These are phyloP conservation scores for Lentinula raphanica DNA, from an alignment of 768 basidiomycete genomes.

Conservation along the genomic window DNA sequence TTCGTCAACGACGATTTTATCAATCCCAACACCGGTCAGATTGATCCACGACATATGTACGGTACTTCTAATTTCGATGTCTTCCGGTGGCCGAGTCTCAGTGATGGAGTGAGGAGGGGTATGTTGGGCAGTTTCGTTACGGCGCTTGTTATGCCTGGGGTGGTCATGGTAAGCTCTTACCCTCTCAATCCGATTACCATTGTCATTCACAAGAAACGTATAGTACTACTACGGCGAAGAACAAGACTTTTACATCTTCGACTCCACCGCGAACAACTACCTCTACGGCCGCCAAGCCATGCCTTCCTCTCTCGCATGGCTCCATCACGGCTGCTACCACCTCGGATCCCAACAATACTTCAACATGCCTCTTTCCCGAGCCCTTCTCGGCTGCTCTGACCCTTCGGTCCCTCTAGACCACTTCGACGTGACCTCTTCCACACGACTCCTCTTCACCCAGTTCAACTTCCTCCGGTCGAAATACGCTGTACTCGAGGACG, in stretches of 20 bases:
- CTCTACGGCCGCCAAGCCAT: slow-evolving; percentile 94
- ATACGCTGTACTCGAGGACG: slow-evolving; percentile 79
- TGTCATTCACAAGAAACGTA: no score
- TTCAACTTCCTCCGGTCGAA: slow-evolving; percentile 63
- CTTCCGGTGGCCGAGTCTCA: slow-evolving; percentile 87
- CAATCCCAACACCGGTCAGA: slow-evolving; percentile 54
- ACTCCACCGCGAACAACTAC: slow-evolving; percentile 88
- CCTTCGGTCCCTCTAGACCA: slow-evolving; percentile 93
- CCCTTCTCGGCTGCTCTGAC: slow-evolving; percentile 79
- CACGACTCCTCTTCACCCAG: slow-evolving; percentile 67
- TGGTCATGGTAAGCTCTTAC: slow-evolving; percentile 62
- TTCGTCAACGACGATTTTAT: slow-evolving; percentile 84
- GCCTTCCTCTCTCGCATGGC: slow-evolving; percentile 82
- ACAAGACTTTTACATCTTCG: slow-evolving; percentile 82
- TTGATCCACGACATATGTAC: slow-evolving; percentile 87
- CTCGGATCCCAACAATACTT: slow-evolving; percentile 91
- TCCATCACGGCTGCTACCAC: slow-evolving; percentile 87
- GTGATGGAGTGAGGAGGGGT: slow-evolving; percentile 75
- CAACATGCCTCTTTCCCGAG: slow-evolving; percentile 82
- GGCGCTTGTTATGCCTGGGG: slow-evolving; percentile 81
- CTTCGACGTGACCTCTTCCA: slow-evolving; percentile 84
- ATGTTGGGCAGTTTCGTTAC: slow-evolving; percentile 76
- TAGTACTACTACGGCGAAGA: slow-evolving; percentile 91
- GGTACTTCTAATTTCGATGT: slow-evolving; percentile 94
- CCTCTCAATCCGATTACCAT: slow-evolving; percentile 6